Conservation (phyloP, 352 stramenopile species). For the Phytophthora tentaculata region DNA sequence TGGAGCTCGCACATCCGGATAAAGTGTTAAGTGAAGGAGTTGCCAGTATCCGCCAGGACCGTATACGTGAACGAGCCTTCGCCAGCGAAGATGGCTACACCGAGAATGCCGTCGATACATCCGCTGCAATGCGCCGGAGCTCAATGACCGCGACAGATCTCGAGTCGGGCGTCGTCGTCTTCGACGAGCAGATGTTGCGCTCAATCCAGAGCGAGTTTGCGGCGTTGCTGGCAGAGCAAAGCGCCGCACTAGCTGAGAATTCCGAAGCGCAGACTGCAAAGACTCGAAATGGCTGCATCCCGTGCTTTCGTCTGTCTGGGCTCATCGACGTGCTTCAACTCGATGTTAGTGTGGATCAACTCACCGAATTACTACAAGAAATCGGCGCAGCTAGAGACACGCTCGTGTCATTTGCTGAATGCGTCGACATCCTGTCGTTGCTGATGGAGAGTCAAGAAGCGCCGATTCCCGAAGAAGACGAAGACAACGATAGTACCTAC, state of each 20-base stretch:
- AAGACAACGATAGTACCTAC: constrained; percentile 31
- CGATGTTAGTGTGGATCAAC: constrained; percentile 42
- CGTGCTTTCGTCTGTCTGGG: constrained; percentile 48
- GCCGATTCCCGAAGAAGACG: constrained; percentile 34
- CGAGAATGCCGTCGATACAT: constrained; percentile 20
- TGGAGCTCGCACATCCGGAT: constrained; percentile 76
- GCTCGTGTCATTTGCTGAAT: constrained; percentile 84
- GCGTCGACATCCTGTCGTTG: constrained; percentile 86
- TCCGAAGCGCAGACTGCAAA: constrained; percentile 20
- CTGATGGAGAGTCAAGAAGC: constrained; percentile 61
- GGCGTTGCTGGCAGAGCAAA: constrained; percentile 39
- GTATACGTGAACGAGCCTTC: constrained; percentile 59
- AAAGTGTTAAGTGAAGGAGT: constrained; percentile 81
- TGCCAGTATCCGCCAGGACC: constrained; percentile 69
- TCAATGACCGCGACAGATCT: constrained; percentile 20
- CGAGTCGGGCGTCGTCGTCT: constrained; percentile 49
- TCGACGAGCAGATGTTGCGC: constrained; percentile 64
- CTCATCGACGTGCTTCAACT: constrained; percentile 57
- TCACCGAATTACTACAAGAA: constrained; percentile 71
- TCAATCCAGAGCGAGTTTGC: constrained; percentile 66
- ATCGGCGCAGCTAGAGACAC: constrained; percentile 72
- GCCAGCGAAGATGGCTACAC: constrained; percentile 11
- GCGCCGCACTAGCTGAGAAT: constrained; percentile 18
- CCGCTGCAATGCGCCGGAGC: constrained; percentile 5
- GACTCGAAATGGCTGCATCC: constrained; percentile 51